Base-by-base conservation (phyloP, 768 basidiomycete genomes). In the Leccinellum luteum region DNA sequence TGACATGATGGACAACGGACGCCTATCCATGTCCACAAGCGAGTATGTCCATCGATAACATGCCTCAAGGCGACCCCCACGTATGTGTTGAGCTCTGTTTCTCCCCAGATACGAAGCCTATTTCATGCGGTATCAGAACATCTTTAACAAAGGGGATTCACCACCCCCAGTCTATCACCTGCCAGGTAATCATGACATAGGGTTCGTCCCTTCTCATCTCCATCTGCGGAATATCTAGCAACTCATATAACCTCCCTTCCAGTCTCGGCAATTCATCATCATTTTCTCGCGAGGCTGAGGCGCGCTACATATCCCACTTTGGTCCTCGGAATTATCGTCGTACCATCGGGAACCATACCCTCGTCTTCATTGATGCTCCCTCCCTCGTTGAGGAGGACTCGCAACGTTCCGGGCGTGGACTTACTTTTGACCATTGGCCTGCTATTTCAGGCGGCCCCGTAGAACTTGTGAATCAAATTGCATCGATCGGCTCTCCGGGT, bases 181-280 rank as follows among this genome's bases (percentile, higher is more conserved):
- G 28, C 88, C 94, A 3, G 96, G 96, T 6, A 98, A 98, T 68
- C 94, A 94, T 66, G 96, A 98, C 65, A 79, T 89, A 32, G 91
- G 90, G 85, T 90, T 69, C 57, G 79, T 64, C 31, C 50, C 49
- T 17, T 52, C 31, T 52, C 45, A 17, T 54, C 41, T 58, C 19
- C 64, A 14, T 51, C 49, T 47, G 14, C 12, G 47, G 19, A n/a
- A 13, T 21, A 51, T 41, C 19, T 32, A 21, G 52, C 45, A 31
- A n/a, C 31, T 60, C 43, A 61, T 35, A 8, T 60, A 54, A 28
- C 27, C 28, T 35, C 25, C 41, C 38, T 41, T 48, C 27, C 53
- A 74, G 73, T 25, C 66, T 77, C 15, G 74, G 74, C 13, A 55
- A 62, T 17, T 58, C 64, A 6, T 15, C 54, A 17, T 55, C 56